These are phyloP conservation scores for Pythium periplocum DNA, from an alignment of 352 stramenopile species.

Conservation along the genomic window DNA sequence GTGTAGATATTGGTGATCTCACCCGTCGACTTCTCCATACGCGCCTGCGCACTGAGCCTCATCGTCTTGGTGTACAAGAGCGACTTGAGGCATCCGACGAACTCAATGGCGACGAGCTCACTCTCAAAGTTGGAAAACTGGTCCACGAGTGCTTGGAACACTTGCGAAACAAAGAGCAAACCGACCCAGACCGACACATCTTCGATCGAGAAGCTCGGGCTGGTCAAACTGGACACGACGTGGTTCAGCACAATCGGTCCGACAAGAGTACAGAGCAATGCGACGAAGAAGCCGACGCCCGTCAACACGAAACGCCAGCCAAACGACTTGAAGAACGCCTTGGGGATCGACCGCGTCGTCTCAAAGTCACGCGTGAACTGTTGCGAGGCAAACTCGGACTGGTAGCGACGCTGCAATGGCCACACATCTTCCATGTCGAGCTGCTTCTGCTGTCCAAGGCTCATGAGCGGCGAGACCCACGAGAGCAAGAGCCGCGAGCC, in stretches of 20 bases:
- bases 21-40: conserved; percentile 32
- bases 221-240: conserved; percentile 25
- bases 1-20: conserved; percentile 54
- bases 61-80: conserved; percentile 42
- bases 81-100: conserved; percentile 39
- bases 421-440: conserved; percentile 39
- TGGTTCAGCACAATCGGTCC: conserved; percentile 29
- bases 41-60: conserved; percentile 27
- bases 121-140: conserved; percentile 33
- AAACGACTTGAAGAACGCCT: conserved; percentile 23
- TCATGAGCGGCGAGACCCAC: conserved; percentile 50
- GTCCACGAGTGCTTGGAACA: conserved; percentile 37
- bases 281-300: conserved; percentile 27
- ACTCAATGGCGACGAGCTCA: conserved; percentile 40
- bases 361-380: conserved; percentile 21
- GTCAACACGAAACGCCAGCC: conserved; percentile 25
- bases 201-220: conserved; percentile 13
- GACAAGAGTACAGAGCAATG: conserved; percentile 34
- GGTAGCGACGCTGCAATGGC: conserved; percentile 23
- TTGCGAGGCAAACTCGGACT: conserved; percentile 20
- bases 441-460: conserved; percentile 33
- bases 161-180: conserved; percentile 30
- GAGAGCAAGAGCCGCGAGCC: conserved; percentile 37
- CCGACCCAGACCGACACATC: conserved; percentile 24
- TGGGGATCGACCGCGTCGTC: conserved; percentile 26